Conservation (phyloP, 1,284 basidiomycete species). For the Cutaneotrichosporon mucoides region DNA sequence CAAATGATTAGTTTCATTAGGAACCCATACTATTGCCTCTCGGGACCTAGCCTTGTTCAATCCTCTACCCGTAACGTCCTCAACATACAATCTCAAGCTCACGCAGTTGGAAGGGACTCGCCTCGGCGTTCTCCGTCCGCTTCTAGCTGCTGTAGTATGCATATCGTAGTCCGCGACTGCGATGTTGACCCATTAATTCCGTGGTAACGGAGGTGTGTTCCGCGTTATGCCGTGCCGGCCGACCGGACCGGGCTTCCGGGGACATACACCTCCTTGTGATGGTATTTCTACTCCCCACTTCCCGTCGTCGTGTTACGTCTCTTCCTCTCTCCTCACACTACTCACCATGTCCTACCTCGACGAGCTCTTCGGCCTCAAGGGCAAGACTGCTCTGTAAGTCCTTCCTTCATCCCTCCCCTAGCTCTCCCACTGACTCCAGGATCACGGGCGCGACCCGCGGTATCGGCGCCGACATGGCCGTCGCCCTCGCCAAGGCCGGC, state of each 20-base stretch:
- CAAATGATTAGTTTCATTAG: constrained; percentile 64
- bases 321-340: constrained; percentile 1
- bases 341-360: constrained; percentile 38
- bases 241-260: constrained; percentile 10
- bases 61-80: constrained; percentile 69
- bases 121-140: not conserved
- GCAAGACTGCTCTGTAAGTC: constrained; percentile 52
- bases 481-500: constrained; percentile 58
- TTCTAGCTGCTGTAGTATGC: not conserved
- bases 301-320: not conserved
- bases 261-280: not conserved
- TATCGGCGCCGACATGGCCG: constrained; percentile 47
- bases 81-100: too few relatives aligned
- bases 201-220: not conserved
- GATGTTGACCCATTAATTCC: not conserved
- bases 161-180: not conserved
- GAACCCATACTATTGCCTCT: constrained; percentile 82
- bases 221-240: constrained; percentile 6
- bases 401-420: not conserved
- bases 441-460: constrained; percentile 49
- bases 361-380: constrained; percentile 50
- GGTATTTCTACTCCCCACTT: not conserved
- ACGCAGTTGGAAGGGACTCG: not conserved
- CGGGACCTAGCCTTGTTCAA: constrained; percentile 54
- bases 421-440: constrained; percentile 17